Evolutionary conservation across 257 asterid genomes (phyloP), one percentile per base, ranked within the genome.

Genomic region (Ilex aquifolium): DNA sequence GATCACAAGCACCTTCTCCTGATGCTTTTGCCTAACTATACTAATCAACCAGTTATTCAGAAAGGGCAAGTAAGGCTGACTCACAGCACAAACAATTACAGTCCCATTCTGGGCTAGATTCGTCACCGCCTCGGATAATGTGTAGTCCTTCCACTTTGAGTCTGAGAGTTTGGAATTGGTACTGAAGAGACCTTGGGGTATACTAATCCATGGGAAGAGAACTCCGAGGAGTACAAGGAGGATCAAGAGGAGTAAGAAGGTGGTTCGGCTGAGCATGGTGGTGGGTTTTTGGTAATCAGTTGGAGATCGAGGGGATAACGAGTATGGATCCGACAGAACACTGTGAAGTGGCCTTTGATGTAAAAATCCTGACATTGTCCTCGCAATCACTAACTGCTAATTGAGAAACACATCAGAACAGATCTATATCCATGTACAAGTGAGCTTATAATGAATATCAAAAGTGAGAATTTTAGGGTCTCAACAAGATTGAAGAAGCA

Each of bases 21-120:
- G 97, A 58, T 93, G 97, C 78, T 79, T 86, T 55, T 90, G 95
- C 72, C 95, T 80, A 29, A 73, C 71, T 75, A 90, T 83, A 69
- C 99, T 93, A 57, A 93, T 90, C 78, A 93, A 74, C 99, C 99
- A 93, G 64, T 93, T 93, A 75, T 83, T 88, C 79, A 93, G 74
- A 61, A 93, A 93, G 31, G 95, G 85, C 73, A 93, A 64, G 59
- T 93, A 93, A 44, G 99, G 83, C 83, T 90, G 92, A 65, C 99
- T 93, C 62, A 93, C 99, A 30, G 95, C 95, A 59, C 99, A 93
- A 10, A 93, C 95, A 16, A 93, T 90, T 69, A 93, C 29, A 9
- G 97, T 86, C 32, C 79, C 81, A 67, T 93, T 88, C 85, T 69
- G 77, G 46, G 97, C 92, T 49, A 93, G 97, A 59, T 52, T 67